Percentiles rank a stretch among this genome's conserved stretches.
phyloP scores from a whole-genome alignment of 2,329 filamentous ascomycete genomes.

The Geosmithia morbida region DNA sequence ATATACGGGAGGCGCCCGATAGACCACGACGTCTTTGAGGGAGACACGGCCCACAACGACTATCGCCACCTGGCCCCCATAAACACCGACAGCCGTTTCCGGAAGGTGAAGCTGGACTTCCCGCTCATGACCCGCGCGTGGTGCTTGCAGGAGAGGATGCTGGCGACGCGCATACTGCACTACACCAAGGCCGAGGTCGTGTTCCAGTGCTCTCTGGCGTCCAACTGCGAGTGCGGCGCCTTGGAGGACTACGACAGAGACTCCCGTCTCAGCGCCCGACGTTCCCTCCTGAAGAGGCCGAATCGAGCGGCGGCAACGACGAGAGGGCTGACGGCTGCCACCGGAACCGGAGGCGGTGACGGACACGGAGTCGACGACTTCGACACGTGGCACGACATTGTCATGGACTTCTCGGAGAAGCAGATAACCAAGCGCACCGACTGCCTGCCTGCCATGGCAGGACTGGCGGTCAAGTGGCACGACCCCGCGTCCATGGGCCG shows the following conservation, averaged over 20 bases:
- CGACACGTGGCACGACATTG: constrained; percentile 9
- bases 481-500: constrained; percentile 4
- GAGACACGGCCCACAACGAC: neutral
- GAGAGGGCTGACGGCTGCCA: too few relatives aligned
- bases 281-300: constrained; percentile 1
- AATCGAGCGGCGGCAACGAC: too few relatives aligned
- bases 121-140: constrained; percentile 11
- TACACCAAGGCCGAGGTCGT: constrained; percentile 12
- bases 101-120: constrained; percentile 4
- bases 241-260: constrained; percentile 6
- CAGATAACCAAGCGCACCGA: constrained; percentile 8
- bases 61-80: neutral
- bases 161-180: constrained; percentile 12
- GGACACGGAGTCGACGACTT: constrained; percentile 1
- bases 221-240: constrained; percentile 11
- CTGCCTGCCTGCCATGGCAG: constrained; percentile 10
- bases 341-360: too few relatives aligned
- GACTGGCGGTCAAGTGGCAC: constrained; percentile 8
- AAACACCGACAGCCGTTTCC: constrained; percentile 2
- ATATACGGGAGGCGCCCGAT: constrained; percentile 5
- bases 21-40: constrained; percentile 5
- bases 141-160: constrained; percentile 14
- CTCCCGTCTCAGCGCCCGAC: constrained; percentile 1
- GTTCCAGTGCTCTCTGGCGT: constrained; percentile 9
- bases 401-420: constrained; percentile 9